These are phyloP conservation scores for Fusarium coffeatum DNA, from an alignment of 2,329 filamentous ascomycete genomes.

Conservation along the genomic window DNA sequence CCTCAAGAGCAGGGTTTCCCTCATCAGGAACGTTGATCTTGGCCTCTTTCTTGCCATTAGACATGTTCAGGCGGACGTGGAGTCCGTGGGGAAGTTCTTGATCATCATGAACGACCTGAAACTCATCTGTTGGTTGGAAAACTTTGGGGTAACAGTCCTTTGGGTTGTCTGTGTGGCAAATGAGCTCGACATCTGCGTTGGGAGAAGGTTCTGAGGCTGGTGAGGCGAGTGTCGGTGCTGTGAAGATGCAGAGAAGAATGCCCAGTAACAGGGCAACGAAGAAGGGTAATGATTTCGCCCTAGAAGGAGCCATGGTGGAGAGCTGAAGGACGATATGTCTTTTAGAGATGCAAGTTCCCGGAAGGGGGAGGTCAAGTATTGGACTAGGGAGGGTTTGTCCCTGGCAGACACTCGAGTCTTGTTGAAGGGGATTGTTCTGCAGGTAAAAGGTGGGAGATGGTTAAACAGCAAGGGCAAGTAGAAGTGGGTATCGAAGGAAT, in stretches of 20 bases:
- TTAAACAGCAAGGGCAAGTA: not conserved
- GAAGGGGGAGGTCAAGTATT: not conserved
- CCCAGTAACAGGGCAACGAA: slow-evolving; percentile 44
- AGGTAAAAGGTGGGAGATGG: not conserved
- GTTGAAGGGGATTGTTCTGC: slow-evolving; percentile 15
- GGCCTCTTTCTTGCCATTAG: slow-evolving; percentile 72
- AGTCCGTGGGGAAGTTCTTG: slow-evolving; percentile 74
- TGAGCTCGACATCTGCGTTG: slow-evolving; percentile 63
- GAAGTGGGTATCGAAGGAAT: slow-evolving; percentile 16
- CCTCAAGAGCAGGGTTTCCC: slow-evolving; percentile 58
- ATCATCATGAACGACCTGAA: slow-evolving; percentile 71
- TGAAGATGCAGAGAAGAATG: slow-evolving; percentile 45
- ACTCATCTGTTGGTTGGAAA: slow-evolving; percentile 73
- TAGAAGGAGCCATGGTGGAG: slow-evolving; percentile 42
- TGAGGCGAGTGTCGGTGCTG: slow-evolving; percentile 45
- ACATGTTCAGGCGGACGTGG: slow-evolving; percentile 73
- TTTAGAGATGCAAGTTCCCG: not conserved
- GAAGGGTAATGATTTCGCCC: slow-evolving; percentile 36
- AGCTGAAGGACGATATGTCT: not conserved
- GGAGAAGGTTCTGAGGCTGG: slow-evolving; percentile 48
- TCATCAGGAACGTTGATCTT: slow-evolving; percentile 72
- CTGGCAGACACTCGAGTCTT: not conserved
- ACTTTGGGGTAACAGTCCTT: slow-evolving; percentile 74
- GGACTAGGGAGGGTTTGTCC: slow-evolving; percentile 10
- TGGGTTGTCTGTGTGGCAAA: slow-evolving; percentile 71